These are phyloP conservation scores for Sporothrix luriei DNA, from an alignment of 2,329 filamentous ascomycete species.

Conservation along the genomic window DNA sequence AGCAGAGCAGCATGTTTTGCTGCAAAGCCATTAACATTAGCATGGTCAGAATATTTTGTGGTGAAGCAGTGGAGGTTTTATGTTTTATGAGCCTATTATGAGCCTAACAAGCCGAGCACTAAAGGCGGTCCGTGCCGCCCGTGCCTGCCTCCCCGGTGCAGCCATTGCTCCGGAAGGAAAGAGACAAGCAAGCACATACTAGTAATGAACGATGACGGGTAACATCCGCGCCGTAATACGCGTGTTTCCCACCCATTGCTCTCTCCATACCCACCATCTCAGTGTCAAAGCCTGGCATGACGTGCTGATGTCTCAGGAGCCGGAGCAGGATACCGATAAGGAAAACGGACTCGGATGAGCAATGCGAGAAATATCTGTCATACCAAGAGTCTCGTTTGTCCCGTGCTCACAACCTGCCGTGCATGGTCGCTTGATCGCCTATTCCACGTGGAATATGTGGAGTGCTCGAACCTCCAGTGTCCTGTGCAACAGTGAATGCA, in stretches of 20 bases:
- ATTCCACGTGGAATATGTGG: not conserved
- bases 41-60: not conserved
- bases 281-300: not conserved
- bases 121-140: conserved; percentile 15
- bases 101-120: not conserved
- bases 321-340: too few relatives aligned
- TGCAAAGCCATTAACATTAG: not conserved
- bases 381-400: not conserved
- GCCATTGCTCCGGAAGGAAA: not conserved
- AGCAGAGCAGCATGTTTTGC: not conserved
- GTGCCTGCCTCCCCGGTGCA: not conserved
- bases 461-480: not conserved
- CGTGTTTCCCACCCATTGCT: not conserved
- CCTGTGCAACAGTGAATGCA: not conserved
- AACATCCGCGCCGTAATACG: not conserved
- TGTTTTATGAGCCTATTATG: not conserved
- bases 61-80: not conserved
- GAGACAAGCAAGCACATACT: not conserved
- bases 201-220: not conserved
- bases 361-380: not conserved
- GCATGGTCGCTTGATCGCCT: not conserved
- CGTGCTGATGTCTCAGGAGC: not conserved
- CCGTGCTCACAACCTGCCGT: not conserved
- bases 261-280: not conserved
- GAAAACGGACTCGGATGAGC: not conserved